These are phyloP conservation scores for Metschnikowia cerradonensis DNA, from an alignment of 805 yeast species.

Conservation along the genomic window DNA sequence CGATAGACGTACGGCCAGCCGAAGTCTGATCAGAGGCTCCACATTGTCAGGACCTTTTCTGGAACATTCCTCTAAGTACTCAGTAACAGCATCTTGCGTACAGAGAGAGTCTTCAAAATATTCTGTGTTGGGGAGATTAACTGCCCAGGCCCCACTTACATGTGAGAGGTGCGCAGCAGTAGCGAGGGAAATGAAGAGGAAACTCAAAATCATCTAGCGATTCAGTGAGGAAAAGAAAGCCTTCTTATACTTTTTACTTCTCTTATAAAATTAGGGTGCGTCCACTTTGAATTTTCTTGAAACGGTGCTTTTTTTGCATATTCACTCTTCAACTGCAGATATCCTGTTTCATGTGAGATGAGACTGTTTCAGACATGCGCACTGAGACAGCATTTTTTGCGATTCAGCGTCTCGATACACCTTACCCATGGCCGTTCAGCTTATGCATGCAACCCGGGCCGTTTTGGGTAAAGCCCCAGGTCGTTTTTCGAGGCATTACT, in stretches of 20 bases:
- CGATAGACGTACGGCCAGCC: constrained; percentile 46
- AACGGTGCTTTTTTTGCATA: neutral
- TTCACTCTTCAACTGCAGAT: neutral
- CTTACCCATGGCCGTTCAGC: neutral
- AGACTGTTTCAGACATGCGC: constrained; percentile 3
- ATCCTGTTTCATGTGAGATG: constrained; percentile 2
- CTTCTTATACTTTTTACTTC: neutral
- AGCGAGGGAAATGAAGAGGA: neutral
- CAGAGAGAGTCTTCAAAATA: constrained; percentile 9
- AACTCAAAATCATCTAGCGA: neutral
- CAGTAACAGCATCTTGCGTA: constrained; percentile 33
- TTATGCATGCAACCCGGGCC: neutral
- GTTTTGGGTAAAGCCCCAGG: neutral
- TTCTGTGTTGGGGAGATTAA: neutral
- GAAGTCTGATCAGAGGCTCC: constrained; percentile 27
- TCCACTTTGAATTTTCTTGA: neutral
- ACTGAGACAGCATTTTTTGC: constrained; percentile 1
- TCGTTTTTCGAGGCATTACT: neutral
- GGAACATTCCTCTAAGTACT: constrained; percentile 40
- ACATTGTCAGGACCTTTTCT: constrained; percentile 37
- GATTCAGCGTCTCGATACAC: neutral
- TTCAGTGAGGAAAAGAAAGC: neutral
- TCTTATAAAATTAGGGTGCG: neutral
- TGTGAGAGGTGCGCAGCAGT: constrained; percentile 1
- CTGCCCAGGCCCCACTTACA: neutral